A percentile compares a stretch with the other conserved stretches of the same genome.
phyloP scores from a whole-genome alignment of 169 alveolate species.

The Perkinsus chesapeaki region DNA sequence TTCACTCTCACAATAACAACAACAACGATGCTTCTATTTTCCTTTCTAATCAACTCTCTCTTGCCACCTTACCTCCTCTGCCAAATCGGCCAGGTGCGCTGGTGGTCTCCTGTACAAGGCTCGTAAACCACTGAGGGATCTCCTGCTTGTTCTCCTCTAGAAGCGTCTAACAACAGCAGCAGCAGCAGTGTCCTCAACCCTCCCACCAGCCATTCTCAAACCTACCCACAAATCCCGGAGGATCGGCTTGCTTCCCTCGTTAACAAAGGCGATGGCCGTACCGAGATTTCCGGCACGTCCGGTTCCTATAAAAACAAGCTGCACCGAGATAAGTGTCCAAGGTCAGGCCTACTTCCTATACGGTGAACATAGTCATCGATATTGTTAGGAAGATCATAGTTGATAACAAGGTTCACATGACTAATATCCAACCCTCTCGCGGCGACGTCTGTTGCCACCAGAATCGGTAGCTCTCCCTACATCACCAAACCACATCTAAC shows the following conservation, averaged over 20 bases:
- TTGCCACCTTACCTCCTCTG: not conserved
- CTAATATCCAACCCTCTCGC: conserved; percentile 97
- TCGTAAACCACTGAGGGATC: conserved; percentile 56
- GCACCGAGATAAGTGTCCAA: conserved; percentile 17
- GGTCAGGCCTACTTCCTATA: conserved; percentile 67
- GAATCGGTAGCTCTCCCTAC: conserved; percentile 78
- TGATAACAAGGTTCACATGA: conserved; percentile 85
- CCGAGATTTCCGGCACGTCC: conserved; percentile 98
- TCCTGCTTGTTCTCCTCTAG: conserved; percentile 57
- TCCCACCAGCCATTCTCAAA: no score
- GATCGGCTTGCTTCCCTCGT: conserved; percentile 73
- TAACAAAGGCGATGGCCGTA: conserved; percentile 86
- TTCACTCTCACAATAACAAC: not conserved
- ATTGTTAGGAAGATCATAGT: conserved; percentile 89
- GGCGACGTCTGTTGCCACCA: conserved; percentile 98
- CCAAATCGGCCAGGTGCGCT: not conserved
- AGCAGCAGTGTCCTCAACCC: not conserved
- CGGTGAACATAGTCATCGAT: conserved; percentile 90
- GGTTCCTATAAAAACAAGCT: conserved; percentile 52
- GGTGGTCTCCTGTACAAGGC: conserved; percentile 30
- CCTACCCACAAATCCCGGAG: conserved; percentile 59
- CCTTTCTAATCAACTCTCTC: no score
- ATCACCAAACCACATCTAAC: conserved; percentile 50
- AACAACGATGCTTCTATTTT: not conserved
- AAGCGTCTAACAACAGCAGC: conserved; percentile 14